These are phyloP conservation scores for Triadica sebifera DNA, from an alignment of 345 rosid species.

Conservation along the genomic window DNA sequence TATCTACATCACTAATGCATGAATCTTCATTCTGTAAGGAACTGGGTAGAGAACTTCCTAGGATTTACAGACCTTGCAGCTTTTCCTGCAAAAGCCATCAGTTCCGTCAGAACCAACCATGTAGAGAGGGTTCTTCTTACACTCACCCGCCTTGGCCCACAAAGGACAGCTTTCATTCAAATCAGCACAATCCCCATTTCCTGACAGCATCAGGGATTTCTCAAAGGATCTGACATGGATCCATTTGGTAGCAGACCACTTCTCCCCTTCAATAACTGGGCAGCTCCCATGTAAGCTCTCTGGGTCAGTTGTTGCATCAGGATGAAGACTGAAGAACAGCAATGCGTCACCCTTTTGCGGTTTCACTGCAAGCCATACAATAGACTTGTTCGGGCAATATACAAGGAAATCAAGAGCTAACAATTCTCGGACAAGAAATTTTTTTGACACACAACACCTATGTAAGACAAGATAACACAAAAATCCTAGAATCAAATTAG, in stretches of 20 bases:
- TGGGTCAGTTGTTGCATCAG: constrained; percentile 59
- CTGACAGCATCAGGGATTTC: not conserved
- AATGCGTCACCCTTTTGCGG: constrained; percentile 90
- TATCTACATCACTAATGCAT: not conserved
- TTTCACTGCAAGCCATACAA: constrained; percentile 61
- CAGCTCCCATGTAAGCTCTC: constrained; percentile 87
- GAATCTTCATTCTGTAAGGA: not conserved
- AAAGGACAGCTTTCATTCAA: constrained; percentile 41
- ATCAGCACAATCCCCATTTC: constrained; percentile 46
- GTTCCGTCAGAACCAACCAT: constrained; percentile 58
- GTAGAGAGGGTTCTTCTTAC: constrained; percentile 62
- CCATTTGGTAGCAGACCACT: constrained; percentile 99
- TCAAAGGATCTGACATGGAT: constrained; percentile 79
- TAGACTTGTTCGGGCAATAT: constrained; percentile 10
- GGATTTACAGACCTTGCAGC: constrained; percentile 69
- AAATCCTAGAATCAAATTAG: too few relatives aligned
- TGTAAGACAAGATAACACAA: too few relatives aligned
- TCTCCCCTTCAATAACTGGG: constrained; percentile 92
- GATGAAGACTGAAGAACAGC: constrained; percentile 90
- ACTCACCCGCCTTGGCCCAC: constrained; percentile 79
- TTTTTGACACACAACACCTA: too few relatives aligned
- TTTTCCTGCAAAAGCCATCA: constrained; percentile 75
- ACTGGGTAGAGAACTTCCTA: constrained; percentile 5
- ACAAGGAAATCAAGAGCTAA: not conserved
- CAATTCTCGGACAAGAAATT: not conserved